Percentiles rank a stretch among this genome's conserved stretches.
phyloP scores from a whole-genome alignment of 805 yeast genomes.

The Candida gorgasii region DNA sequence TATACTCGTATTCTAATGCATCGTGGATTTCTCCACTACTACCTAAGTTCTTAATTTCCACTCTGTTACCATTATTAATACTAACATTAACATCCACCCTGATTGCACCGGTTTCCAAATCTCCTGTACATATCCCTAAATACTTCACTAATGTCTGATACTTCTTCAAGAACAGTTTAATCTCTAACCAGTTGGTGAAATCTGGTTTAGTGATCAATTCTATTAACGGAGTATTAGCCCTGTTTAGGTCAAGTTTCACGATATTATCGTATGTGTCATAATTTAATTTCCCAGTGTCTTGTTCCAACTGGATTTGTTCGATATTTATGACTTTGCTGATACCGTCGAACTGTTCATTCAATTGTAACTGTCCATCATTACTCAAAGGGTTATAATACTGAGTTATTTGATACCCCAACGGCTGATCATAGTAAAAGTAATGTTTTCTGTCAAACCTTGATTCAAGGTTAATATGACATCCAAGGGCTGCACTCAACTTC shows the following conservation, averaged over 20 bases:
- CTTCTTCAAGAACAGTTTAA: conserved; percentile 77
- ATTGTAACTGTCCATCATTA: conserved; percentile 55
- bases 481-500: conserved; percentile 69
- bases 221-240: conserved; percentile 83
- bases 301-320: conserved; percentile 87
- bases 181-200: conserved; percentile 63
- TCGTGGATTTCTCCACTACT: conserved; percentile 76
- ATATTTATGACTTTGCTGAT: conserved; percentile 56
- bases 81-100: conserved; percentile 95
- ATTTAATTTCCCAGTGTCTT: conserved; percentile 85
- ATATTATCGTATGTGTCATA: conserved; percentile 46
- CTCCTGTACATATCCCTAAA: conserved; percentile 80
- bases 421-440: conserved; percentile 95
- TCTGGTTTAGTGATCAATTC: conserved; percentile 94
- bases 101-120: conserved; percentile 91
- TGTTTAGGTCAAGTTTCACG: conserved; percentile 70
- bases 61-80: conserved; percentile 67
- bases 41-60: conserved; percentile 88
- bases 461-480: conserved; percentile 52
- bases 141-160: conserved; percentile 71
- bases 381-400: conserved; percentile 86
- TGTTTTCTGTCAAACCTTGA: conserved; percentile 92
- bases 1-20: conserved; percentile 74
- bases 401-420: conserved; percentile 93
- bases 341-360: conserved; percentile 56